A percentile compares a stretch with the other conserved stretches of the same genome.
Conservation (phyloP, 140 eudicot genomes). For the Bidens hawaiensis region DNA sequence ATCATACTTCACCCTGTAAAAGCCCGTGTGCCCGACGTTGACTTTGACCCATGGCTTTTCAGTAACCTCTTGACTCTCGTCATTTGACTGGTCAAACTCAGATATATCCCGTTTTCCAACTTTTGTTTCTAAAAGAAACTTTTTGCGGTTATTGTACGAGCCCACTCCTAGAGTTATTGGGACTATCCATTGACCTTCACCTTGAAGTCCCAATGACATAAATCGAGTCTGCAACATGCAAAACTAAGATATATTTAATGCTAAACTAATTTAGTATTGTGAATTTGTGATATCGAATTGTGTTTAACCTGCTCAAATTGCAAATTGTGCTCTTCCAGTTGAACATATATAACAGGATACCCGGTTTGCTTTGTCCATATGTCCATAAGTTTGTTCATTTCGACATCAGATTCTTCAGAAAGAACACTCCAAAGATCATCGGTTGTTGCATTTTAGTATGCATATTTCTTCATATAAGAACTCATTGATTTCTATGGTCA, state of each 20-base stretch:
- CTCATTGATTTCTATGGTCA: constrained; percentile 41
- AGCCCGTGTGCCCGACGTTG: constrained; percentile 42
- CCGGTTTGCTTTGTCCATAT: constrained; percentile 57
- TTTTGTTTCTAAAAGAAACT: constrained; percentile 36
- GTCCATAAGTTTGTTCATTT: constrained; percentile 46
- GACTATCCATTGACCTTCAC: constrained; percentile 53
- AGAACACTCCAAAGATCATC: constrained; percentile 49
- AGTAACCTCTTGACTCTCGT: constrained; percentile 17
- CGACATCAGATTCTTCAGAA: constrained; percentile 47
- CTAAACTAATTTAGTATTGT: background rate
- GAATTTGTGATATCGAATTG: background rate
- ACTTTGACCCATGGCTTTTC: constrained; percentile 36
- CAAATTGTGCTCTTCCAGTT: constrained; percentile 30
- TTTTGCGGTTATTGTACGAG: constrained; percentile 32
- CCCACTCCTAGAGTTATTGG: constrained; percentile 50
- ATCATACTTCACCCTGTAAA: constrained; percentile 51
- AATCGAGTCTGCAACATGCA: constrained; percentile 45
- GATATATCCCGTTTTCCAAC: constrained; percentile 28
- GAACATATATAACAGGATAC: constrained; percentile 39
- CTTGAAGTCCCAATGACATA: constrained; percentile 33
- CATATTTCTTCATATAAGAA: constrained; percentile 45
- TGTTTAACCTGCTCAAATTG: constrained; percentile 44
- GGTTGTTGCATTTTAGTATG: constrained; percentile 39
- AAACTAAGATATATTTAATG: constrained; percentile 13
- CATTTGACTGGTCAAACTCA: constrained; percentile 20